A percentile compares a stretch with the other conserved stretches of the same genome.
These are phyloP conservation scores for Pythium apleroticum DNA, from an alignment of 352 stramenopile genomes.

Conservation along the genomic window DNA sequence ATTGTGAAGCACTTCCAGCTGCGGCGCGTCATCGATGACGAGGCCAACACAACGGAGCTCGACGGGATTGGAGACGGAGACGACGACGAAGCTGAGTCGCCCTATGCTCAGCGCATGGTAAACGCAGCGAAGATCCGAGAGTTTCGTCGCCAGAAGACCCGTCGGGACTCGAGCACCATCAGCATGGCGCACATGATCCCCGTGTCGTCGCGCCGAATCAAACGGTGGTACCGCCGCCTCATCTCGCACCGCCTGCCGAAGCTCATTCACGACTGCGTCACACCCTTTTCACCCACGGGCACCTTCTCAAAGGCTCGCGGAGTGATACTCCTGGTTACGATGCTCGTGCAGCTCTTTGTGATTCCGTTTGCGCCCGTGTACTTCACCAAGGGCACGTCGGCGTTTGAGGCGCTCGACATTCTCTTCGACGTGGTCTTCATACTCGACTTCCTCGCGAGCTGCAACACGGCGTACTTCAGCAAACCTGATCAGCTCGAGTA, in stretches of 20 bases:
- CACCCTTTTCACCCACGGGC: slow-evolving; percentile 19
- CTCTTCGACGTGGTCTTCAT: slow-evolving; percentile 23
- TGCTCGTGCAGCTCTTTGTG: slow-evolving; percentile 22
- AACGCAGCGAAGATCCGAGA: slow-evolving; percentile 28
- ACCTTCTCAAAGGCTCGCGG: slow-evolving; percentile 17
- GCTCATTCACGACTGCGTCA: slow-evolving; percentile 1
- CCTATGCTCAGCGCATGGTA: slow-evolving; percentile 25
- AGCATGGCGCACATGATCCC: slow-evolving; percentile 20
- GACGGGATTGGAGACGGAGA: slow-evolving; percentile 9
- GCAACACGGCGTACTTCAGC: slow-evolving; percentile 25
- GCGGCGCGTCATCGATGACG: slow-evolving; percentile 18
- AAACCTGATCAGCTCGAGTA: slow-evolving; percentile 22
- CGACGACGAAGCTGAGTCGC: slow-evolving; percentile 3
- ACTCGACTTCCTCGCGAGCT: slow-evolving; percentile 22
- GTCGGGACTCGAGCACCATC: slow-evolving; percentile 12
- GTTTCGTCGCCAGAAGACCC: slow-evolving; percentile 21
- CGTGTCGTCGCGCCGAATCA: slow-evolving; percentile 11
- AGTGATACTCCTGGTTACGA: slow-evolving; percentile 8
- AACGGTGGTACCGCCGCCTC: slow-evolving; percentile 5
- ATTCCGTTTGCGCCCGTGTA: slow-evolving; percentile 26
- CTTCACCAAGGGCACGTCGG: slow-evolving; percentile 9
- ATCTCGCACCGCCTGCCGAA: not conserved
- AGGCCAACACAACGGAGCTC: slow-evolving; percentile 8
- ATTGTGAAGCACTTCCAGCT: slow-evolving; percentile 29
- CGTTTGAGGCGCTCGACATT: slow-evolving; percentile 10